Evolutionary conservation across 2,329 filamentous ascomycete species (phyloP).

Genomic region (Sporothrix brunneoviolacea): DNA sequence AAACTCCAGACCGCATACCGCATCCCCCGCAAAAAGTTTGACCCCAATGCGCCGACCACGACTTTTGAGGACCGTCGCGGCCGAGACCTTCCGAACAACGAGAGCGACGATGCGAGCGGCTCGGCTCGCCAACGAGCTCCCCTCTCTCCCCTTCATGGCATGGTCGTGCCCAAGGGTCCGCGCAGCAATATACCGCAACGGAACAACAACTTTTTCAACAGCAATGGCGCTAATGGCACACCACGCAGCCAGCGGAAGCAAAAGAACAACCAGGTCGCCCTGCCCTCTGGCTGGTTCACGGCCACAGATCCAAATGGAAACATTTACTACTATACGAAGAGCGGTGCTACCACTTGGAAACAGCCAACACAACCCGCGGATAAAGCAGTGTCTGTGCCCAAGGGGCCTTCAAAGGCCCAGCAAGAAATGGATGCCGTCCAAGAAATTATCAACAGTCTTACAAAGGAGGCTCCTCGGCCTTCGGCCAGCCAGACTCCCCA

Average conservation of each 20-base stretch:
- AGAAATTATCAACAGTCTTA: slow-evolving; percentile 79
- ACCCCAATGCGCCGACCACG: slow-evolving; percentile 52
- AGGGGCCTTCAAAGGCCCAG: slow-evolving; percentile 55
- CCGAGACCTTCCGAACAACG: slow-evolving; percentile 39
- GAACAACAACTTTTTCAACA: slow-evolving; percentile 42
- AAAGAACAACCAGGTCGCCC: slow-evolving; percentile 29
- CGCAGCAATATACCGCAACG: slow-evolving; percentile 54
- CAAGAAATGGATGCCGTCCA: slow-evolving; percentile 68
- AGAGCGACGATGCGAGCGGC: slow-evolving; percentile 19
- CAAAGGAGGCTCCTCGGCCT: slow-evolving; percentile 54
- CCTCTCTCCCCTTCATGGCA: slow-evolving; percentile 34
- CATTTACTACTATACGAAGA: slow-evolving; percentile 79
- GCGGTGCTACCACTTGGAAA: slow-evolving; percentile 74
- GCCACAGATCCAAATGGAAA: slow-evolving; percentile 64
- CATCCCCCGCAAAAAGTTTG: slow-evolving; percentile 83
- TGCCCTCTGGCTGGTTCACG: slow-evolving; percentile 83
- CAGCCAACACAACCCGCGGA: slow-evolving; percentile 64
- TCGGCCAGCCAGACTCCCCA: slow-evolving; percentile 59
- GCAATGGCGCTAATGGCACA: slow-evolving; percentile 30
- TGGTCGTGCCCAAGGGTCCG: slow-evolving; percentile 51
- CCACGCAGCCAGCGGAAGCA: slow-evolving; percentile 42
- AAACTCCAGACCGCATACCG: slow-evolving; percentile 86
- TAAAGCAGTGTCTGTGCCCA: slow-evolving; percentile 53
- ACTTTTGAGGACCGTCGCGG: slow-evolving; percentile 58
- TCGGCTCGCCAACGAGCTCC: not conserved